These are phyloP conservation scores for Lachnellula hyalina DNA, from an alignment of 2,329 filamentous ascomycete species.

Conservation along the genomic window DNA sequence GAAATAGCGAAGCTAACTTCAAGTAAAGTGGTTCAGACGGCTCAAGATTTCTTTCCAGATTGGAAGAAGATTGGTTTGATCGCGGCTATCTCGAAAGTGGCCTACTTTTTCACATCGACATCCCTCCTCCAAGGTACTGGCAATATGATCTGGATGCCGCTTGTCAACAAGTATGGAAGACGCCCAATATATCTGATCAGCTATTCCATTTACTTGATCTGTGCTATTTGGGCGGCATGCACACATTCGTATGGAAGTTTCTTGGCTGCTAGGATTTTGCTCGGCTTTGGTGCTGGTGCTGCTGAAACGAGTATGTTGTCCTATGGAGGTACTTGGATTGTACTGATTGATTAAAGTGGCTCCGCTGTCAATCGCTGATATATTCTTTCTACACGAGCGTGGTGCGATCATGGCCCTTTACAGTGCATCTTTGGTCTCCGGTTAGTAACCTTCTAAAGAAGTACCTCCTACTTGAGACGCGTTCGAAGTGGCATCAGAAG, in stretches of 20 bases:
- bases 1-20: background rate
- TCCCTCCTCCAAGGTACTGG: conserved; percentile 17
- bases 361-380: conserved; percentile 14
- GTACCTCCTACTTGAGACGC: background rate
- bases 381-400: conserved; percentile 55
- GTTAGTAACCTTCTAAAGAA: conserved; percentile 8
- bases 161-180: conserved; percentile 23
- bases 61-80: conserved; percentile 1
- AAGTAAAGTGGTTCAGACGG: conserved; percentile 11
- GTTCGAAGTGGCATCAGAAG: conserved; percentile 1
- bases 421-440: background rate
- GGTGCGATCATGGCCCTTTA: conserved; percentile 38
- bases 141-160: conserved; percentile 23
- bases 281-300: conserved; percentile 31
- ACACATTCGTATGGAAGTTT: conserved; percentile 17
- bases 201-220: conserved; percentile 14
- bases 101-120: conserved; percentile 22
- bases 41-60: conserved; percentile 18
- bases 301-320: conserved; percentile 35
- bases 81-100: conserved; percentile 15
- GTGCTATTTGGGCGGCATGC: conserved; percentile 12
- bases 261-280: conserved; percentile 18
- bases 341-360: background rate
- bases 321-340: conserved; percentile 26
- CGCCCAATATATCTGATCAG: conserved; percentile 17